Evolutionary conservation across 345 rosid genomes (phyloP), one percentile per base, ranked within the genome.

Genomic region (Populus alba): DNA sequence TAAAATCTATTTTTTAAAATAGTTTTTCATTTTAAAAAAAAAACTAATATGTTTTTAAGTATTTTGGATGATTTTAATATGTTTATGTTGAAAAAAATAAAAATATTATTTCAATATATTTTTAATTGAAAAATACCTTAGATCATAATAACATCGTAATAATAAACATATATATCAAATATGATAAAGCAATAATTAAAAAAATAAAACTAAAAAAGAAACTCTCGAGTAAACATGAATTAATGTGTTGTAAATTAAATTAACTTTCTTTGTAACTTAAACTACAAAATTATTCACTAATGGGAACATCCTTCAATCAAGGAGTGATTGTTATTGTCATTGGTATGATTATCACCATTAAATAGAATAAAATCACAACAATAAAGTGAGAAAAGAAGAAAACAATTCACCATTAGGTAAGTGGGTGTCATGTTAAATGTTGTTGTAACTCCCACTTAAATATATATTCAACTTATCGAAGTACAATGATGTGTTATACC

Each of bases 361-460:
- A 76, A 55, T 75, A 66, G 6, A 51, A 3, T 8, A 49, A 67
- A 16, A 49, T 37, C 51, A 41, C 1, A 18, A 10, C 16, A 39
- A 55, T 2, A 66, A 66, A 33, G 2, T 3, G 6, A 31, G 41
- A 47, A 45, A 9, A 8, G 1, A 62, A 62, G 39, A 29, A 23
- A 47, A 71, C 5, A 41, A 65, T 33, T 35, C 65, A 47, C 31
- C 31, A 63, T 49, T 27, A 68, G 37, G 45, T 18, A 3, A 47
- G 66, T 71, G 81, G 65, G 38, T 63, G 72, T 70, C 75, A 77
- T 20, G 57, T 18, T 33, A 61, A 68, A 63, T 71, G 49, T 43
- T 70, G 80, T 33, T 62, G 25, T n/a, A 65, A 45, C 27, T 29
- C 66, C 73, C 81, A 72, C 77, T 66, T 29, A n/a, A n/a, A 73